A percentile compares a stretch with the other conserved stretches of the same genome.
Evolutionary conservation across 129 eudicot genomes (phyloP).

Genomic region (Ambrosia trifida): DNA sequence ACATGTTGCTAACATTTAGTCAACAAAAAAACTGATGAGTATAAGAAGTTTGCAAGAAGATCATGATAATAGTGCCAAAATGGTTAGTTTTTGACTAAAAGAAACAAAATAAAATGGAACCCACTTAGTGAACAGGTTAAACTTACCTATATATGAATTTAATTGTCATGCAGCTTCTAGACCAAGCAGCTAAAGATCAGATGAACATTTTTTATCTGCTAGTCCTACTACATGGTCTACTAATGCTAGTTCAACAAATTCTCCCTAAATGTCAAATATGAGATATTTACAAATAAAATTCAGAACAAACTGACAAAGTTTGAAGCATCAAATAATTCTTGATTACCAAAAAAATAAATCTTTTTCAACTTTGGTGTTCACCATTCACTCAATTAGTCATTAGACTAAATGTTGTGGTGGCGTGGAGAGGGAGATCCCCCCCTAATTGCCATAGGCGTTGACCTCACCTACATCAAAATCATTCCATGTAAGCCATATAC

Average conservation of each 20-base stretch:
- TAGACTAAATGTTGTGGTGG: too few species aligned
- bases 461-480: too few species aligned
- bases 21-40: too few species aligned
- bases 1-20: too few species aligned
- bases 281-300: neutral
- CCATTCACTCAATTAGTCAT: too few species aligned
- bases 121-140: constrained; percentile 18
- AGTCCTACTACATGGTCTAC: neutral
- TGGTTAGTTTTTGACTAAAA: constrained; percentile 1
- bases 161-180: constrained; percentile 4
- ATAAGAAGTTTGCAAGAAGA: too few species aligned
- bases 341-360: neutral
- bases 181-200: neutral
- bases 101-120: constrained; percentile 25
- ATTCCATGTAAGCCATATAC: too few species aligned
- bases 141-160: neutral
- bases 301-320: neutral
- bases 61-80: constrained; percentile 27
- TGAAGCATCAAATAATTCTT: constrained; percentile 5
- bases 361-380: constrained; percentile 3
- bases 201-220: neutral
- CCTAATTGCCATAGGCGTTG: too few species aligned
- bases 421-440: too few species aligned
- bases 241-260: constrained; percentile 12
- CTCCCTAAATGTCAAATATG: neutral